Evolutionary conservation across 805 yeast genomes (phyloP), one percentile per base, ranked within the genome.

Genomic region (Metschnikowia borealis): DNA sequence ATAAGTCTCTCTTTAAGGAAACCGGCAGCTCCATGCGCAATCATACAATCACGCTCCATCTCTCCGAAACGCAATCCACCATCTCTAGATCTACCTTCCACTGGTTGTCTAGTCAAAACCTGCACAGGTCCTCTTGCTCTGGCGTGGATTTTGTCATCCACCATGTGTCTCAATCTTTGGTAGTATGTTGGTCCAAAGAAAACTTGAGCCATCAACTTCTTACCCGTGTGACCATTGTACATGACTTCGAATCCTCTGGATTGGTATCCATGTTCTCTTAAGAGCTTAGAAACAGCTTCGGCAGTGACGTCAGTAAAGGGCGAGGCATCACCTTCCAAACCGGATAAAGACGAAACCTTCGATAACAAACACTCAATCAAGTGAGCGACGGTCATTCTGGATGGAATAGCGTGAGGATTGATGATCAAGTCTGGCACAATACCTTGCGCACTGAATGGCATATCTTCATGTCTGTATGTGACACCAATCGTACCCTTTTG

Each of bases 21-120:
- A 6, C 97, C 95, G 3, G 99, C 97, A 13, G 97, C 98, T 69
- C 99, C 99, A 68, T 94, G 98, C 2, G 99, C 99, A 78, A 94
- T 94, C 97, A 94, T 92, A 86, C 99, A 94, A 80, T 94, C 99
- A 78, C 99, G 89, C 75, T 94, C 99, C 99, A 94, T 94, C 73
- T 92, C 99, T 65, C 99, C 99, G 81, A 92, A 91, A 73, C 99
- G 89, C 69, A 92, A 78, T 62, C 99, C 99, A 82, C 99, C 99
- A 72, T 94, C 98, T 75, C 99, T 84, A 15, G 97, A 90, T 72
- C 99, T 85, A 83, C 99, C 99, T 73, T 92, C 98, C 55, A 91
- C 97, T 4, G 99, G 99, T 72, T 92, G 99, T 75, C 98, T 87
- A 3, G 99, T 92, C 69, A 92, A 78, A 51, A 92, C 95, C 78